Base-by-base conservation (phyloP, 495 filamentous ascomycete genomes). In the Parmelia sp. region DNA sequence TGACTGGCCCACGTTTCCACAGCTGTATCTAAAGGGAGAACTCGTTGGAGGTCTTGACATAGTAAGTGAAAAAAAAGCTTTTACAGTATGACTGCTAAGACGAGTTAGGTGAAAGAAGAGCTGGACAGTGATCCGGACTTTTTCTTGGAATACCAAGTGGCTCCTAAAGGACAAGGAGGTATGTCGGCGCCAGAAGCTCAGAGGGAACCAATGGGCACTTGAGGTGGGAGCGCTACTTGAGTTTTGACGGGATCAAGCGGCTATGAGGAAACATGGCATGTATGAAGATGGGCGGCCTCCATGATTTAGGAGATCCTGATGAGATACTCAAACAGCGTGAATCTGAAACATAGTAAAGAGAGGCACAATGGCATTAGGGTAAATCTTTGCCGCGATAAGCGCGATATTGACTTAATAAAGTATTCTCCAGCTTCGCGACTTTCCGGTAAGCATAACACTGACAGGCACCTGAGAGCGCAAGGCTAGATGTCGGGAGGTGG, bases 1-100 rank as follows among this genome's bases (percentile, higher is more conserved):
- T 15, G 93, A 96, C 56, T 97, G 94, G 94, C 95, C 94, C 4
- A 99, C 94, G 1, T 99, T 90, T 76, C 91, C 92, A 19, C 92
- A 97, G 75, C 76, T 97, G 60, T 97, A 90, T 83, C 80, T 92
- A 12, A 77, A 80, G 62, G 91, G 92, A 2, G 86, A 93, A 70
- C 74, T 97, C 64, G 86, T 96, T n/a, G 92, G 92, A 44, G 92
- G 92, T 4, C 78, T 99, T 71, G 95, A 97, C 78, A 97, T 97
- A 75, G 94, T 53, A 53, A 53, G 49, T 17, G 2, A 10, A 11
- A 31, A 1, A n/a, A 53, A 31, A 29, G 0, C 0, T 6, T 17
- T 53, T 29, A 1, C 25, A 19, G 17, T 25, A 53, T 19, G 25
- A 7, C 11, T 14, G 4, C 25, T 53, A 31, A 53, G 4, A 31